Base-by-base conservation (phyloP, 352 stramenopile species). In the Pythium apleroticum region DNA sequence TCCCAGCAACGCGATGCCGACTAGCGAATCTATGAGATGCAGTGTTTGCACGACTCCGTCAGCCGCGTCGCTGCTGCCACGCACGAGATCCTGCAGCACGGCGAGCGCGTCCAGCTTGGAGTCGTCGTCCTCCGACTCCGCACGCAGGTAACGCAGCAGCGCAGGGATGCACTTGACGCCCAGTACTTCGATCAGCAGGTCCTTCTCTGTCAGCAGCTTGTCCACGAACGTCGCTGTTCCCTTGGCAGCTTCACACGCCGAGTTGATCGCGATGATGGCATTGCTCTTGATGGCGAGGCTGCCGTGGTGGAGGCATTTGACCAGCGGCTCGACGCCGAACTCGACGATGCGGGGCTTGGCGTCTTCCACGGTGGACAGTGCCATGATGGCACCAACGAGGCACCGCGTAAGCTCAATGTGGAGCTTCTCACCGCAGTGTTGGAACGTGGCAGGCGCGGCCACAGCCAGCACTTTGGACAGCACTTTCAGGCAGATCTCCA, bases 271-370 rank as follows among this genome's bases (percentile, higher is more conserved):
- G 30, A 89, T 81, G 10, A 54, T 71, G 5, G 82, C 80, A 50
- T 90, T 91, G n/a, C 69, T 56, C 14, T 74, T 68, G 43, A 91
- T 68, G 2, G 71, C 63, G 0, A 60, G 14, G 22, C 61, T 78
- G 8, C 59, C 56, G 59, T 91, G 78, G 25, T 75, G 75, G 25
- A 93, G 61, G 57, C 84, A 93, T 37, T 69, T 71, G 9, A 74
- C 72, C 5, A 93, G 68, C 37, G 80, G 79, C 57, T 89, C 77
- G 49, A 90, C 78, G n/a, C 80, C 84, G 37, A 84, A 85, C 60
- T 89, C 80, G 60, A 93, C 70, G 41, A 93, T 70, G 8, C 74
- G 76, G 22, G 81, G 70, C 59, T 91, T 93, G 52, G 84, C 84
- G 20, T 81, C 74, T 56, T 93, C 82, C 6, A 72, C 75, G 0